Evolutionary conservation across 1,284 basidiomycete genomes (phyloP).

Genomic region (Ceratobasidium sp.): DNA sequence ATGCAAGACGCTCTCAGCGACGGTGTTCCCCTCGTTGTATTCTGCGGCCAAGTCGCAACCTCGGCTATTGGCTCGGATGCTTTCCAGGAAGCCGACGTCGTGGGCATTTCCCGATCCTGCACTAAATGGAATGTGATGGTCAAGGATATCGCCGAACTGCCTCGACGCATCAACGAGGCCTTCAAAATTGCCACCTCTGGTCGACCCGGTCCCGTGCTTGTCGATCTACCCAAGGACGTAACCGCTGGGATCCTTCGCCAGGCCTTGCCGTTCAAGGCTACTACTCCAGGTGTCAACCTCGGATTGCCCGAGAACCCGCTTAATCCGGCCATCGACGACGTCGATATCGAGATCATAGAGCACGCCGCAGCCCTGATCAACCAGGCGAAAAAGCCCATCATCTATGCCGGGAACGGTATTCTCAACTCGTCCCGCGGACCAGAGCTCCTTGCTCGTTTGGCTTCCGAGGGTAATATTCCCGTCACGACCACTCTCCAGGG

Average conservation of each 20-base stretch:
- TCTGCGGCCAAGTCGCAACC: conserved; percentile 97
- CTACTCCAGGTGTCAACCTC: conserved; percentile 82
- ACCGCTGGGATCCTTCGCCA: conserved; percentile 90
- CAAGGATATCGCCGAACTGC: conserved; percentile 94
- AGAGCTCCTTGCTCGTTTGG: conserved; percentile 79
- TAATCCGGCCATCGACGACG: conserved; percentile 61
- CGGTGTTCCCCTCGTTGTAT: conserved; percentile 93
- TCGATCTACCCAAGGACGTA: conserved; percentile 97
- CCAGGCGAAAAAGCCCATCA: conserved; percentile 86
- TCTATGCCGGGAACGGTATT: conserved; percentile 94
- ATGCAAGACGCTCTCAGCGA: conserved; percentile 98
- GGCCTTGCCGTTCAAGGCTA: conserved; percentile 86
- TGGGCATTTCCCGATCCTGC: conserved; percentile 95
- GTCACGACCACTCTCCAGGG: conserved; percentile 97
- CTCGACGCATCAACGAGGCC: conserved; percentile 96
- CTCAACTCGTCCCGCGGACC: conserved; percentile 86
- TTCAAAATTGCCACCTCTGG: conserved; percentile 99
- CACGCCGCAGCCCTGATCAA: conserved; percentile 92
- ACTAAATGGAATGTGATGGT: conserved; percentile 99
- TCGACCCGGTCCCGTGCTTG: conserved; percentile 94
- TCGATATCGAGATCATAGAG: conserved; percentile 72
- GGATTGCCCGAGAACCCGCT: conserved; percentile 80
- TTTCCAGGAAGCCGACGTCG: conserved; percentile 97
- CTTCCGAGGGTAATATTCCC: conserved; percentile 89
- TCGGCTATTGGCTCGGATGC: conserved; percentile 97